A percentile compares a stretch with the other conserved stretches of the same genome.
Conservation (phyloP, 2,329 filamentous ascomycete species). For the Pyrenochaeta sp. region DNA sequence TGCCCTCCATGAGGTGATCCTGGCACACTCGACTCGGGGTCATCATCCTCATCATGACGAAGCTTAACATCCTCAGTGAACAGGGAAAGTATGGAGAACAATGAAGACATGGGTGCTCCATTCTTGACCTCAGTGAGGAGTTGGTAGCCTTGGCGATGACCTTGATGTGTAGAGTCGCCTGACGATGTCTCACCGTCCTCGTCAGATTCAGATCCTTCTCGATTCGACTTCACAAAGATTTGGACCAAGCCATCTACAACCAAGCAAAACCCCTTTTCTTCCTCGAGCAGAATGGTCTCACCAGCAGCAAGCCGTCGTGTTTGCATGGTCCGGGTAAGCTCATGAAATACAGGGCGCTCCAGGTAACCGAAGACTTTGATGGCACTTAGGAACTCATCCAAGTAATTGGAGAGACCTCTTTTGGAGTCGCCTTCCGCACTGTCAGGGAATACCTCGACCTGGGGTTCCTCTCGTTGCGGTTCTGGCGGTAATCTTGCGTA, state of each 20-base stretch:
- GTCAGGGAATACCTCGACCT: constrained; percentile 94
- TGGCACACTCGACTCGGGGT: constrained; percentile 48
- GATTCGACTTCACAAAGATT: constrained; percentile 93
- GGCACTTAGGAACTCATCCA: constrained; percentile 96
- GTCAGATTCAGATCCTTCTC: constrained; percentile 56
- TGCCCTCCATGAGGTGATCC: constrained; percentile 33
- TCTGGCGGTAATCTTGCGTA: constrained; percentile 93
- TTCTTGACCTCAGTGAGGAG: constrained; percentile 97
- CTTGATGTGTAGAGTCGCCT: constrained; percentile 67
- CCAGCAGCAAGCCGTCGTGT: constrained; percentile 95
- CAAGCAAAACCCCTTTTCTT: constrained; percentile 97
- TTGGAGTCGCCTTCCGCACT: constrained; percentile 90
- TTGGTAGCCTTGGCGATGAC: constrained; percentile 85
- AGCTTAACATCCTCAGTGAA: constrained; percentile 96
- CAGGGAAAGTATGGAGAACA: constrained; percentile 95
- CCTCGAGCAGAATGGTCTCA: constrained; percentile 92
- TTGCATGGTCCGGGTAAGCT: constrained; percentile 97
- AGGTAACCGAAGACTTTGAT: constrained; percentile 99
- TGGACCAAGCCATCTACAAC: constrained; percentile 96
- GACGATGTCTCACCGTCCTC: constrained; percentile 46
- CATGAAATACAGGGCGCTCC: constrained; percentile 95
- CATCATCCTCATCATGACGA: constrained; percentile 72
- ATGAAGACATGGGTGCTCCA: constrained; percentile 95
- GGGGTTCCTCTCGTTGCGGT: constrained; percentile 93
- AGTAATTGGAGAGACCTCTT: constrained; percentile 90